Base-by-base conservation (phyloP, 306 rosid species). In the Malus sieversii region DNA sequence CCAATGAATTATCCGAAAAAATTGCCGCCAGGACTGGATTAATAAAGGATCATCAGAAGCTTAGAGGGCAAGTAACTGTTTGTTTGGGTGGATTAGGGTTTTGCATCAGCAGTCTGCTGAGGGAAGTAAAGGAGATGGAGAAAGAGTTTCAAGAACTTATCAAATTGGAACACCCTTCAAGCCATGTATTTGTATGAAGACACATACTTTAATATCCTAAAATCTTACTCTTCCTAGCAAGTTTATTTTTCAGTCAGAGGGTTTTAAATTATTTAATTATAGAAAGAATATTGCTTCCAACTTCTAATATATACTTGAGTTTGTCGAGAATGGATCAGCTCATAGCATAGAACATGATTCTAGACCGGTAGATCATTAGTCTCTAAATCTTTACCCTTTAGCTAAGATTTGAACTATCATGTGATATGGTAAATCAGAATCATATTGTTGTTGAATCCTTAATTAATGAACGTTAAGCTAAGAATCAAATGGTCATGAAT, bases 21-120 rank as follows among this genome's bases (percentile, higher is more conserved):
- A 59, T 66, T 51, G 68, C 74, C 48, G 23, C 73, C 22, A 67
- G 76, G 18, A 32, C 22, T 16, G 81, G 76, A 77, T 51, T 16
- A 51, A 15, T 51, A 16, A 80, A 77, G 38, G 87, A 86, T 66
- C 93, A 84, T 11, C 48, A 59, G 72, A 74, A 72, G 74, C 72
- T 80, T 57, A 86, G 77, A 44, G 79, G 78, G 61, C 87, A 88
- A 81, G 62, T 85, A 78, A 42, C 84, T 82, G 77, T 85, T 15
- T 86, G 87, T 70, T 84, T 81, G 81, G 80, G 86, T 75, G 84
- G 90, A 65, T 70, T 94, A 66, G 95, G 88, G 60, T 94, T 90
- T 83, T 88, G 97, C 83, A 82, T 80, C 60, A 72, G 58, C 30
- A 79, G 70, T 74, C 81, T 90, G 88, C 77, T 77, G 73, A 85